Evolutionary conservation across 768 basidiomycete genomes (phyloP).

Genomic region (Amanita rimosa): DNA sequence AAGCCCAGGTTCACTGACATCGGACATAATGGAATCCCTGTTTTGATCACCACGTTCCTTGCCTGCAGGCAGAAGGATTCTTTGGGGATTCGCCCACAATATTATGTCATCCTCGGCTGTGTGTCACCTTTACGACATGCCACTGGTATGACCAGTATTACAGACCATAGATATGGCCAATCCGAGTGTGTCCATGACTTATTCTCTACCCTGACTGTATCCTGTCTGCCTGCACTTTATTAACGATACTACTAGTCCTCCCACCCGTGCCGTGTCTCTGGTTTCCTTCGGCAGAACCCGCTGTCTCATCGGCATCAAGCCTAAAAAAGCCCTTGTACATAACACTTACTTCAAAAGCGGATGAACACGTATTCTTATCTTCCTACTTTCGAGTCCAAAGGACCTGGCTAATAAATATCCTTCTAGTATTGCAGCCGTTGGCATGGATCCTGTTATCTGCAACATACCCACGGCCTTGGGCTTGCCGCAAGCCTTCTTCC

Average conservation of each 20-base stretch:
- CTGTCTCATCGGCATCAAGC: conserved; percentile 3
- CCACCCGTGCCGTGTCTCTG: no score
- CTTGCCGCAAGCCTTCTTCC: no score
- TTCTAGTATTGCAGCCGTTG: background rate
- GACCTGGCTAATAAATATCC: background rate
- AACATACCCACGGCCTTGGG: background rate
- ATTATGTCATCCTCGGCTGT: conserved; percentile 20
- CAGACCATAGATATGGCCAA: no score
- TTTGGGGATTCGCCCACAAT: conserved; percentile 25
- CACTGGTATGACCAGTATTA: no score
- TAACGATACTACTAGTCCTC: no score
- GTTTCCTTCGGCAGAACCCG: background rate
- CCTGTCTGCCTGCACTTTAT: no score
- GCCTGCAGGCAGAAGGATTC: conserved; percentile 58
- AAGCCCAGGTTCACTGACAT: conserved; percentile 32
- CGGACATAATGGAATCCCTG: conserved; percentile 33
- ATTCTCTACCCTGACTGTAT: background rate
- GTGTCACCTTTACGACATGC: background rate
- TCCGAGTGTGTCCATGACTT: no score
- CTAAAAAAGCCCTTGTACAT: conserved; percentile 4
- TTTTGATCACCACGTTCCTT: conserved; percentile 67
- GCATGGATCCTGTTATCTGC: conserved; percentile 3
- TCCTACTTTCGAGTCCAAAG: background rate
- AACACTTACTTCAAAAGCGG: conserved; percentile 2
- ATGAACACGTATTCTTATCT: conserved; percentile 3